A percentile compares a stretch with the other conserved stretches of the same genome.
Conservation (phyloP, 306 rosid species). For the Prunus fruticosa region DNA sequence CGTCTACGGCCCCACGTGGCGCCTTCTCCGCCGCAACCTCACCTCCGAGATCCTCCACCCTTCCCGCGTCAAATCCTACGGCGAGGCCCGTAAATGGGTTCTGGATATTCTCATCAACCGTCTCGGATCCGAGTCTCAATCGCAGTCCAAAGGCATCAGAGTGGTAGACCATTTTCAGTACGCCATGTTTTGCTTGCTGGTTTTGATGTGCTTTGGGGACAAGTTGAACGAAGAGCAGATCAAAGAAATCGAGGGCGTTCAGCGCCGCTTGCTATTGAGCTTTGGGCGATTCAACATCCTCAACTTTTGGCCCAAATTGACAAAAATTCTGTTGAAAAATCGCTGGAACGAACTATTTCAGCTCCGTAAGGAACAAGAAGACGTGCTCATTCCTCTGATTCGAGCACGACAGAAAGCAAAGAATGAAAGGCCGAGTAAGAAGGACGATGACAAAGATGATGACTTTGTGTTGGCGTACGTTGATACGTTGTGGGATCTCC, state of each 20-base stretch:
- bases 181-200: conserved; percentile 26
- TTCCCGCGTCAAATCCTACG: conserved; percentile 19
- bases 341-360: conserved; percentile 14
- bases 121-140: not conserved
- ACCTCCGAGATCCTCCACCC: conserved; percentile 26
- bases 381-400: conserved; percentile 18
- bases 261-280: not conserved
- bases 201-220: conserved; percentile 32
- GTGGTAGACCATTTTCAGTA: conserved; percentile 18
- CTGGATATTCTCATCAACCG: conserved; percentile 19
- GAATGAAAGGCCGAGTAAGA: not conserved
- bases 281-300: conserved; percentile 6
- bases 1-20: conserved; percentile 27
- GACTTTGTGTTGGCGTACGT: conserved; percentile 13
- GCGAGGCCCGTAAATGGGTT: conserved; percentile 22
- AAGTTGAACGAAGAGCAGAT: conserved; percentile 13
- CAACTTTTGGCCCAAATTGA: conserved; percentile 17
- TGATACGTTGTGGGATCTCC: conserved; percentile 15
- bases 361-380: not conserved
- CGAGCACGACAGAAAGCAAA: not conserved
- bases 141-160: not conserved
- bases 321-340: conserved; percentile 5
- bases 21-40: conserved; percentile 38
- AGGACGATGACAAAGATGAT: not conserved
- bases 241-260: conserved; percentile 11